Evolutionary conservation across 495 filamentous ascomycete species (phyloP).

Genomic region (Hypomontagnella submonticulosa): DNA sequence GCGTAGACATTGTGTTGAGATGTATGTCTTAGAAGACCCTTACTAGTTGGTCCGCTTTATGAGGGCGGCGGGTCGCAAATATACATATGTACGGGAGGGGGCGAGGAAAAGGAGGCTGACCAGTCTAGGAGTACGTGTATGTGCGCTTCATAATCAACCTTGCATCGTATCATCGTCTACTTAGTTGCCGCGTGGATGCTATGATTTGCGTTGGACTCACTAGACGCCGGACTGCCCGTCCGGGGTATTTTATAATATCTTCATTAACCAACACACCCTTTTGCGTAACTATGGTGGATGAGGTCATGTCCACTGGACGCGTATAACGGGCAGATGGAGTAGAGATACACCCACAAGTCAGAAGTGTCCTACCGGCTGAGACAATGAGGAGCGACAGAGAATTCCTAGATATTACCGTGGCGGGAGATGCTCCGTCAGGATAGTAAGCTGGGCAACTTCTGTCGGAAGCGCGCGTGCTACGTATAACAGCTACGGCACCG

Average conservation of each 20-base stretch:
- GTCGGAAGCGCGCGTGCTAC: constrained; percentile 9
- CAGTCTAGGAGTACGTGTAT: constrained; percentile 19
- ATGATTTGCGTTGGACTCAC: constrained; percentile 20
- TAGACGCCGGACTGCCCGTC: constrained; percentile 15
- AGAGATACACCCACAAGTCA: constrained; percentile 1
- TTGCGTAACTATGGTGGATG: background rate
- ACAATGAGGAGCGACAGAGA: background rate
- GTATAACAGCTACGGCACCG: constrained; percentile 5
- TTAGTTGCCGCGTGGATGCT: constrained; percentile 6
- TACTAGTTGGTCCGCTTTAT: constrained; percentile 1
- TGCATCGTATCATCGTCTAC: constrained; percentile 25
- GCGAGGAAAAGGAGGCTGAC: constrained; percentile 4
- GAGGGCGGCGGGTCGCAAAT: constrained; percentile 5
- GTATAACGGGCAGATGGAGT: background rate
- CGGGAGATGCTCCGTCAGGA: background rate
- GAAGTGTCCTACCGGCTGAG: constrained; percentile 5
- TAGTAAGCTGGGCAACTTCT: background rate
- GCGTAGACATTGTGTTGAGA: background rate
- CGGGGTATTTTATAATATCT: constrained; percentile 19
- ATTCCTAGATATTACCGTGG: constrained; percentile 2
- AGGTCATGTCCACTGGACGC: too few species aligned
- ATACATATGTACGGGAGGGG: constrained; percentile 2
- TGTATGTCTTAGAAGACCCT: constrained; percentile 4
- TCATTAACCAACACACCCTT: constrained; percentile 11
- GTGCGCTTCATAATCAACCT: constrained; percentile 34